Conservation (phyloP, 768 basidiomycete genomes). For the Hysterangium stoloniferum region DNA sequence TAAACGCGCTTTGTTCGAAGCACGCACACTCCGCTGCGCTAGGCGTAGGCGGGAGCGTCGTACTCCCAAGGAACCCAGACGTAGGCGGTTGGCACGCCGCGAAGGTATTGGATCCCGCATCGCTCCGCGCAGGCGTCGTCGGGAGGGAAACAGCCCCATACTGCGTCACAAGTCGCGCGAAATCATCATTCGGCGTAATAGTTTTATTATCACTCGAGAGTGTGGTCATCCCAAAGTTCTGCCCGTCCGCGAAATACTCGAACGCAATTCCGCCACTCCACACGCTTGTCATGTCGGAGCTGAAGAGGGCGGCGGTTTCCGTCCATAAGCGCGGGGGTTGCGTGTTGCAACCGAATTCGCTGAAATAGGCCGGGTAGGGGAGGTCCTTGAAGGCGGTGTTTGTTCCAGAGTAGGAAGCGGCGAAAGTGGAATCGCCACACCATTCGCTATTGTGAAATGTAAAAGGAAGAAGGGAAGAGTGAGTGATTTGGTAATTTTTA, state of each 20-base stretch:
- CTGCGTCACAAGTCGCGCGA: conserved; percentile 51
- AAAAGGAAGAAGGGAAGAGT: too few species aligned
- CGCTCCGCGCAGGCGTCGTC: conserved; percentile 52
- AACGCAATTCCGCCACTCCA: conserved; percentile 90
- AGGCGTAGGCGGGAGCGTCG: conserved; percentile 75
- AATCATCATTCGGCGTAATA: conserved; percentile 65
- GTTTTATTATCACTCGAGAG: conserved; percentile 58
- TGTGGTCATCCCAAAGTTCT: conserved; percentile 81
- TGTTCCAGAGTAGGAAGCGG: conserved; percentile 42
- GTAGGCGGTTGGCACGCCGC: conserved; percentile 57
- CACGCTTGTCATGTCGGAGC: conserved; percentile 63
- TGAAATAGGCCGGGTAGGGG: conserved; percentile 83
- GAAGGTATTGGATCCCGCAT: conserved; percentile 42
- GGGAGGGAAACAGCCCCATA: conserved; percentile 48
- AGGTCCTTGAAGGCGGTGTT: conserved; percentile 30
- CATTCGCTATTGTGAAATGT: conserved; percentile 75
- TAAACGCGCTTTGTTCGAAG: conserved; percentile 49
- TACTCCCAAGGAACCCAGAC: conserved; percentile 54
- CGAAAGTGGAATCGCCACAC: conserved; percentile 61
- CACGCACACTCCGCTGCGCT: conserved; percentile 76
- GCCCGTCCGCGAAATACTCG: conserved; percentile 78
- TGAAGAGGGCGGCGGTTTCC: conserved; percentile 67
- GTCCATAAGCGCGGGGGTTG: conserved; percentile 65
- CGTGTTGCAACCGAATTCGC: conserved; percentile 75
- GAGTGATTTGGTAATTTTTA: too few species aligned